Evolutionary conservation across 2,329 filamentous ascomycete species (phyloP).

Genomic region (Blastomyces emzantsi): DNA sequence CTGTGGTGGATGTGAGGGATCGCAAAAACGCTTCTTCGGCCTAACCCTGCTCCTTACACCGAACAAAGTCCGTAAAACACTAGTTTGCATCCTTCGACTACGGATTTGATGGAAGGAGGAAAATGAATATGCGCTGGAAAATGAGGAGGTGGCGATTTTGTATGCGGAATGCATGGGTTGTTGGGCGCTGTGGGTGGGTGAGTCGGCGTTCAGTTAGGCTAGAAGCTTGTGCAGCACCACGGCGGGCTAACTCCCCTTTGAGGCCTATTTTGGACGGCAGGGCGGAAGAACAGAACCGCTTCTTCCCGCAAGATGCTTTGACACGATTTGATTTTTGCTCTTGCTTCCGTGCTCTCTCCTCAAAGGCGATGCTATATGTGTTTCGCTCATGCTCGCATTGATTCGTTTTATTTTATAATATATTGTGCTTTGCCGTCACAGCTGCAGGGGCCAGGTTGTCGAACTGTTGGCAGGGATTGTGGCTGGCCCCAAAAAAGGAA

Average conservation of each 20-base stretch:
- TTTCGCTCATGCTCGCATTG: background rate
- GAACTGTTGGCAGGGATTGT: background rate
- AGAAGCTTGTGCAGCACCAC: background rate
- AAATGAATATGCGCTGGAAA: background rate
- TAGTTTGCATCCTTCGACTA: background rate
- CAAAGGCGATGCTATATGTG: background rate
- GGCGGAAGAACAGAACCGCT: background rate
- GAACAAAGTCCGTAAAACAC: background rate
- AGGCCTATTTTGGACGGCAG: background rate
- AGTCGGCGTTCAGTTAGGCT: background rate
- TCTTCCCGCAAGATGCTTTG: background rate
- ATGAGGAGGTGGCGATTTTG: conserved; percentile 3
- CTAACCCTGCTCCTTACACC: background rate
- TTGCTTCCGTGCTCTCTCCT: background rate
- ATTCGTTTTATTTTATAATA: background rate
- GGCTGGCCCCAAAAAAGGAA: background rate
- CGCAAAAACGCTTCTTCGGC: background rate
- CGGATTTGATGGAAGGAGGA: background rate
- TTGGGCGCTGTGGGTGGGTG: background rate
- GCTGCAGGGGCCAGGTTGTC: background rate
- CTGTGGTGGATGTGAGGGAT: background rate
- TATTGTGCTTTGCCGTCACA: background rate
- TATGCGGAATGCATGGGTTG: background rate
- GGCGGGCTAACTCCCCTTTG: too few relatives aligned
- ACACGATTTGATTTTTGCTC: background rate